Evolutionary conservation across 192 early-diverging fungal species (phyloP).

Genomic region (Coemansia sp.): DNA sequence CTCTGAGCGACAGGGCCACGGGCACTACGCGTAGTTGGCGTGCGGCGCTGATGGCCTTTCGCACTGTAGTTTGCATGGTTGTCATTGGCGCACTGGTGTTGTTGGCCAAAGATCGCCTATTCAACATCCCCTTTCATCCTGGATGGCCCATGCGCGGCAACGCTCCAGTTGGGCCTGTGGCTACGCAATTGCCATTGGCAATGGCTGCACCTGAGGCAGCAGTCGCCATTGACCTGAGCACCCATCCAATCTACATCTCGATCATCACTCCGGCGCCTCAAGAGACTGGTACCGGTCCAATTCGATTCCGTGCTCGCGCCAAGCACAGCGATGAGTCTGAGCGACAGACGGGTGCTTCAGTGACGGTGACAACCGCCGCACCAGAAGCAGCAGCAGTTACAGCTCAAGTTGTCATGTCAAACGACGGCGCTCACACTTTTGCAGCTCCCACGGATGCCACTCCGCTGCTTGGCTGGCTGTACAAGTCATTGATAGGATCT

Average conservation of each 20-base stretch:
- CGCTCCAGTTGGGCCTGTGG: neutral
- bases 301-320: constrained; percentile 2
- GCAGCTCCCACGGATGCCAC: neutral
- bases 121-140: neutral
- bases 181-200: neutral
- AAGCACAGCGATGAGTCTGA: neutral
- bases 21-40: constrained; percentile 1
- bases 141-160: neutral
- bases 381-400: neutral
- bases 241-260: constrained; percentile 7
- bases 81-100: constrained; percentile 3
- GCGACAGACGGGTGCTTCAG: neutral
- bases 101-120: constrained; percentile 6
- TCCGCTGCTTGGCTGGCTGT: constrained; percentile 5
- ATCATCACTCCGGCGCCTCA: neutral
- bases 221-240: neutral
- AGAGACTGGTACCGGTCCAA: neutral
- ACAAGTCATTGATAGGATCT: constrained; percentile 6
- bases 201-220: neutral
- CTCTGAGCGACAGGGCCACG: neutral
- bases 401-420: neutral
- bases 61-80: neutral
- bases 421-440: neutral
- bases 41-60: constrained; percentile 1
- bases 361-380: neutral